A percentile compares a stretch with the other conserved stretches of the same genome.
Evolutionary conservation across 2,329 filamentous ascomycete species (phyloP).

Genomic region (Penicillium sp.): DNA sequence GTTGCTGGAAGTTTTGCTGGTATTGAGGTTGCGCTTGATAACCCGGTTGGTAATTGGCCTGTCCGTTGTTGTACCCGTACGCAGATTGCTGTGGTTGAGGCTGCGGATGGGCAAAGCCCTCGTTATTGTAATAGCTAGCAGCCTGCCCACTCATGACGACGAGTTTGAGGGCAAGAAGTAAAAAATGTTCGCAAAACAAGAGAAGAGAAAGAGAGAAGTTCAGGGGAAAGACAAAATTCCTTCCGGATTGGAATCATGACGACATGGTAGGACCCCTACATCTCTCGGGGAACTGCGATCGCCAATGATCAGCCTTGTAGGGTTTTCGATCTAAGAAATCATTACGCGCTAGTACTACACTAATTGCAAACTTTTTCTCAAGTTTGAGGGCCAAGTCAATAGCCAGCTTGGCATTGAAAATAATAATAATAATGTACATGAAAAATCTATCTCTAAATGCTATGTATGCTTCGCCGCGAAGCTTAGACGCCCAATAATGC

Average conservation of each 20-base stretch:
- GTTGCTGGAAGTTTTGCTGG: conserved; percentile 2
- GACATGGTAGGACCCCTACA: conserved; percentile 11
- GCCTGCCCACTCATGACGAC: conserved; percentile 40
- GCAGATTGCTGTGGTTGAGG: conserved; percentile 8
- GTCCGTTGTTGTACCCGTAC: conserved; percentile 9
- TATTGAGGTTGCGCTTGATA: conserved; percentile 4
- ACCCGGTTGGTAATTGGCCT: conserved; percentile 10
- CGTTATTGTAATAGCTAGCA: conserved; percentile 38
- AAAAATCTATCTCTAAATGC: conserved; percentile 1
- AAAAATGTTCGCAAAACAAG: conserved; percentile 1
- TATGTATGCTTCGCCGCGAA: conserved; percentile 5
- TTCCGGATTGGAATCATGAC: conserved; percentile 22
- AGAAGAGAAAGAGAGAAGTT: conserved; percentile 2
- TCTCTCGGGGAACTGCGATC: not conserved
- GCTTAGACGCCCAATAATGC: conserved; percentile 18
- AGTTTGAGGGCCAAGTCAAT: conserved; percentile 1
- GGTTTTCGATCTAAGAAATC: not conserved
- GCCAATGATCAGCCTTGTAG: conserved; percentile 6
- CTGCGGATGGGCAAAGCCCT: conserved; percentile 24
- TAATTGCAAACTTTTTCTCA: not conserved
- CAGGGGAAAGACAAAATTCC: conserved; percentile 16
- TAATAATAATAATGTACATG: not conserved
- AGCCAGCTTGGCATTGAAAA: conserved; percentile 1
- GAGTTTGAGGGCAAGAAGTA: not conserved
- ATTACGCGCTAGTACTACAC: not conserved